These are phyloP conservation scores for Quercus lobata DNA, from an alignment of 331 rosid species.

Conservation along the genomic window DNA sequence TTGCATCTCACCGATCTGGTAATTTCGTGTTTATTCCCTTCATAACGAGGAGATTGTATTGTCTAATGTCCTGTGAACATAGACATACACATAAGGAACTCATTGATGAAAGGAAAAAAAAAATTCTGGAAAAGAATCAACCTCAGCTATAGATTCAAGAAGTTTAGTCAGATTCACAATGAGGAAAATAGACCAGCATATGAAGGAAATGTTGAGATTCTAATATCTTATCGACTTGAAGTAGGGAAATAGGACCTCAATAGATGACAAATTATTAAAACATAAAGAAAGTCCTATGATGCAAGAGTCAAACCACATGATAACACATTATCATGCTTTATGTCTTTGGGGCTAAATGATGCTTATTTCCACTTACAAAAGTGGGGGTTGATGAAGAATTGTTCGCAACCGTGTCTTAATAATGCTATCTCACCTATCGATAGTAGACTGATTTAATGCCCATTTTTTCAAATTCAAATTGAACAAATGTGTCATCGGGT, in stretches of 20 bases:
- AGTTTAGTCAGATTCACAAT: neutral
- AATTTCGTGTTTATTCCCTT: too few relatives aligned
- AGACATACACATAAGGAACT: constrained; percentile 2
- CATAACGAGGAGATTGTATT: too few relatives aligned
- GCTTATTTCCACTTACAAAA: neutral
- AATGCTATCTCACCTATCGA: neutral
- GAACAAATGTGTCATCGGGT: too few relatives aligned
- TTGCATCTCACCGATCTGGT: too few relatives aligned
- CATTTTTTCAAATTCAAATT: neutral
- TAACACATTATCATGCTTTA: neutral
- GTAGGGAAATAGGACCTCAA: neutral
- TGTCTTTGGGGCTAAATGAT: neutral
- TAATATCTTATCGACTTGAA: neutral
- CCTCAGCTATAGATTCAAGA: neutral
- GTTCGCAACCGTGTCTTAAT: too few relatives aligned
- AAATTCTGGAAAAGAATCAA: neutral
- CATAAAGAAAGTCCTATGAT: neutral
- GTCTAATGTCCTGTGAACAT: neutral
- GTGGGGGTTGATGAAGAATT: neutral
- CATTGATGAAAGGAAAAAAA: neutral
- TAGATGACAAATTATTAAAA: neutral
- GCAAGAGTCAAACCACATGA: neutral
- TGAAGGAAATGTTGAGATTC: neutral
- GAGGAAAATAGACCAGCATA: neutral
- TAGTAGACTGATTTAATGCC: neutral